phyloP scores from a whole-genome alignment of 805 yeast species.

The Grigorovia humatica region DNA sequence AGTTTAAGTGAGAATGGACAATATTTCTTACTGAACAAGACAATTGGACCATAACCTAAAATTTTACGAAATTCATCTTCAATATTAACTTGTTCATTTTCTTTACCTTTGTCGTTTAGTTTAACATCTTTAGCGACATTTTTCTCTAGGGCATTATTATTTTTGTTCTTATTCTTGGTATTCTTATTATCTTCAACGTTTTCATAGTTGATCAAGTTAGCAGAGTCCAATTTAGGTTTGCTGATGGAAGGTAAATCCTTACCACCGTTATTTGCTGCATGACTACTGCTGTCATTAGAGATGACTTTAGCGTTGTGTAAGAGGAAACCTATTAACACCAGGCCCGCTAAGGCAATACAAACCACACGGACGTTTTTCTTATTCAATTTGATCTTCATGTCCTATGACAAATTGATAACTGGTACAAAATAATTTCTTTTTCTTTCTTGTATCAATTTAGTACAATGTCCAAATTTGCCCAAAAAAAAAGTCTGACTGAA shows the following conservation, averaged over 20 bases:
- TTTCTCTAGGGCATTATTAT: neutral
- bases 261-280: neutral
- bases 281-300: too few relatives aligned
- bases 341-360: constrained; percentile 16
- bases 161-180: neutral
- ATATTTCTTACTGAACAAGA: constrained; percentile 41
- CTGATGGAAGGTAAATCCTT: neutral
- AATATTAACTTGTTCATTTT: constrained; percentile 35
- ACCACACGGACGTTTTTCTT: constrained; percentile 23
- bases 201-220: neutral
- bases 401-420: neutral
- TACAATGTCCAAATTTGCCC: too few relatives aligned
- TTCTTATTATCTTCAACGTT: constrained; percentile 1
- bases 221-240: neutral
- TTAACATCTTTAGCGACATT: neutral
- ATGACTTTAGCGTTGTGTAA: constrained; percentile 17
- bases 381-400: constrained; percentile 6
- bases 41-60: constrained; percentile 52
- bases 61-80: constrained; percentile 47
- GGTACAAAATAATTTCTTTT: too few relatives aligned
- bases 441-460: too few relatives aligned
- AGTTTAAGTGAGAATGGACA: constrained; percentile 73
- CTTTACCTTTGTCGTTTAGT: constrained; percentile 3
- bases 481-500: too few relatives aligned
- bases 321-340: constrained; percentile 21